phyloP scores from a whole-genome alignment of 2,329 filamentous ascomycete species.

The Aspergillus quadricinctus region DNA sequence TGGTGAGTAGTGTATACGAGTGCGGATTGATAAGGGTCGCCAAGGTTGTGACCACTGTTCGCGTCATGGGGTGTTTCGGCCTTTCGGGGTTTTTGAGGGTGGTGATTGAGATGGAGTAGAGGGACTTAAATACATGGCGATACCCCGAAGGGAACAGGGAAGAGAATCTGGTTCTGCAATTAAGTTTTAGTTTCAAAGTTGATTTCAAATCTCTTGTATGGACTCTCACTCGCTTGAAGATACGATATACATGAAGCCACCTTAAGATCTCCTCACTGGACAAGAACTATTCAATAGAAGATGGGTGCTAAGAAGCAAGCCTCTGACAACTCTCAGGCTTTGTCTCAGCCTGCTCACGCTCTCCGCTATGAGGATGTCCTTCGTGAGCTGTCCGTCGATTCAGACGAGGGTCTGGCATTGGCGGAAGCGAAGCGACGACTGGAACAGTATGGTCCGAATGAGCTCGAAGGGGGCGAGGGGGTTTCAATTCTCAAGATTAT shows the following conservation, averaged over 20 bases:
- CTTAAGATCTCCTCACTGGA: conserved; percentile 19
- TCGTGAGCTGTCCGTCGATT: conserved; percentile 52
- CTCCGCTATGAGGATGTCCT: conserved; percentile 52
- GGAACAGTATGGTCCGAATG: conserved; percentile 57
- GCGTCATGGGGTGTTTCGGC: neutral
- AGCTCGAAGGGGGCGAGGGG: conserved; percentile 60
- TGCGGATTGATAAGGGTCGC: neutral
- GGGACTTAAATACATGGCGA: conserved; percentile 1
- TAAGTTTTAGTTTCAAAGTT: neutral
- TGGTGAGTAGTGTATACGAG: neutral
- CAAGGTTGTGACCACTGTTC: neutral
- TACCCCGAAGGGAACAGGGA: neutral
- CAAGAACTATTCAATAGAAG: neutral
- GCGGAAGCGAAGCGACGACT: conserved; percentile 53
- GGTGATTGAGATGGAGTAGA: neutral
- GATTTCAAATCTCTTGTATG: conserved; percentile 18
- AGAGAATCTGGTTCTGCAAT: neutral
- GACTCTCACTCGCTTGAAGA: conserved; percentile 29
- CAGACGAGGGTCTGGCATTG: conserved; percentile 54
- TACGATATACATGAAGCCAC: conserved; percentile 31
- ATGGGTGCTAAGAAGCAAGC: conserved; percentile 2
- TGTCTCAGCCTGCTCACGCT: conserved; percentile 61
- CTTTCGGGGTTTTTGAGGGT: neutral
- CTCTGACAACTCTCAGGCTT: conserved; percentile 42
- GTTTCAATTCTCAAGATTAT: conserved; percentile 68